Evolutionary conservation across 257 asterid genomes (phyloP), one percentile per base, ranked within the genome.

Genomic region (Mentha longifolia): DNA sequence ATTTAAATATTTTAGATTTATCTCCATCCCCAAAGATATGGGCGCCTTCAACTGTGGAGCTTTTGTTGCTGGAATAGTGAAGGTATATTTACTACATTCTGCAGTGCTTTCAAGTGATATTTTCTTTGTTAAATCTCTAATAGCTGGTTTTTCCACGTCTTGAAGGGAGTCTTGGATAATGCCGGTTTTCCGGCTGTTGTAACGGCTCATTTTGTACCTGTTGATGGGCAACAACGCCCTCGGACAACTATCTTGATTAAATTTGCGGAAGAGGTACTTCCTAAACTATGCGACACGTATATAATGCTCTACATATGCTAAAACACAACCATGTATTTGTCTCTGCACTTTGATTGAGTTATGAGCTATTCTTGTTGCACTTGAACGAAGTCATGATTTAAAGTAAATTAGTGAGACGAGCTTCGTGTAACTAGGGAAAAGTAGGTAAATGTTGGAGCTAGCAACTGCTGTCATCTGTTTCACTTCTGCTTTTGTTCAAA

Each of bases 121-220:
- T 52, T 66, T 33, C 58, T 13, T 47, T 30, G 60, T 56, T 41
- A 67, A 65, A 37, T 73, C 77, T 67, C 65, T 81, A 9, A 72
- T 51, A 73, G 47, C 68, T 69, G 16, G 11, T 30, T 77, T 74
- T 62, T 49, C 66, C 70, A 65, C 35, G 42, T 71, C 73, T 71
- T 78, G 85, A 79, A 93, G 97, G 97, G 98, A 46, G 95, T 91
- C 49, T 79, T 93, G 78, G 96, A 93, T 64, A 89, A 93, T 84
- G 89, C 98, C 4, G 97, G 97, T 72, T 93, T 93, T 67, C 96
- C 94, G 68, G 96, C 98, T 6, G 94, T 87, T 45, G 97, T 93
- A 52, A 91, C 95, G 1, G 97, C 98, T 52, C 97, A 91, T 82
- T 93, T 93, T 79, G 97, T 93, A 73, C 98, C 98, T n/a, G 92